A percentile compares a stretch with the other conserved stretches of the same genome.
These are phyloP conservation scores for Phylloporus gajari DNA, from an alignment of 1,284 basidiomycete genomes.

Conservation along the genomic window DNA sequence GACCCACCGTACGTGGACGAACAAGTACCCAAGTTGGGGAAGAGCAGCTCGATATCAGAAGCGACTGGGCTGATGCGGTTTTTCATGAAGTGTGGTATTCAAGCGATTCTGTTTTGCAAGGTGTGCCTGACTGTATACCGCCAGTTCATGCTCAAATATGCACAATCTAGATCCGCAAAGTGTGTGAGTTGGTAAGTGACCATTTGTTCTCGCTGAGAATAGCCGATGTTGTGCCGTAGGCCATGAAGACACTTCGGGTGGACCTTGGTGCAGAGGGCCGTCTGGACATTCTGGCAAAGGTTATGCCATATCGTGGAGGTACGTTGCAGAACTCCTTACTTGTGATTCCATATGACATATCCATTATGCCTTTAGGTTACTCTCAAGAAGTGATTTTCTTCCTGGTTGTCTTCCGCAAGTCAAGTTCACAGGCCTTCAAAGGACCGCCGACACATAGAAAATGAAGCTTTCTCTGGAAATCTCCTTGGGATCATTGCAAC, in stretches of 20 bases:
- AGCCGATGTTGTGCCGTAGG: conserved; percentile 49
- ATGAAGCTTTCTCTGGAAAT: conserved; percentile 86
- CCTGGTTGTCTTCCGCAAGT: neutral
- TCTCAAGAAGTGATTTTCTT: conserved; percentile 59
- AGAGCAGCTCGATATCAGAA: conserved; percentile 73
- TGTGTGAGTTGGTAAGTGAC: conserved; percentile 79
- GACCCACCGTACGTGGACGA: conserved; percentile 75
- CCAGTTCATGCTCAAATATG: conserved; percentile 1
- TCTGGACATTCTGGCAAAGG: conserved; percentile 78
- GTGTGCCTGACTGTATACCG: conserved; percentile 47
- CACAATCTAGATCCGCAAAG: conserved; percentile 71
- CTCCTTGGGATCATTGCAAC: conserved; percentile 91
- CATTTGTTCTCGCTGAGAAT: neutral
- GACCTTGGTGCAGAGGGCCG: conserved; percentile 82
- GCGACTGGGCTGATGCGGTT: conserved; percentile 82
- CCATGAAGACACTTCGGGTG: conserved; percentile 82
- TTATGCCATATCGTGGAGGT: conserved; percentile 90
- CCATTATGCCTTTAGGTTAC: conserved; percentile 55
- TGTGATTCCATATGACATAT: neutral
- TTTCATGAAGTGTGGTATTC: conserved; percentile 83
- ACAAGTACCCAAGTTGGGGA: conserved; percentile 65
- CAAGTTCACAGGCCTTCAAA: conserved; percentile 43
- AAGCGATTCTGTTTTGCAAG: conserved; percentile 91
- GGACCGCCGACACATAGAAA: conserved; percentile 87
- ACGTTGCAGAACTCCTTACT: conserved; percentile 14